Conservation (phyloP, 1,139 yeast species). For the Geotrichum cucujoidarum region DNA sequence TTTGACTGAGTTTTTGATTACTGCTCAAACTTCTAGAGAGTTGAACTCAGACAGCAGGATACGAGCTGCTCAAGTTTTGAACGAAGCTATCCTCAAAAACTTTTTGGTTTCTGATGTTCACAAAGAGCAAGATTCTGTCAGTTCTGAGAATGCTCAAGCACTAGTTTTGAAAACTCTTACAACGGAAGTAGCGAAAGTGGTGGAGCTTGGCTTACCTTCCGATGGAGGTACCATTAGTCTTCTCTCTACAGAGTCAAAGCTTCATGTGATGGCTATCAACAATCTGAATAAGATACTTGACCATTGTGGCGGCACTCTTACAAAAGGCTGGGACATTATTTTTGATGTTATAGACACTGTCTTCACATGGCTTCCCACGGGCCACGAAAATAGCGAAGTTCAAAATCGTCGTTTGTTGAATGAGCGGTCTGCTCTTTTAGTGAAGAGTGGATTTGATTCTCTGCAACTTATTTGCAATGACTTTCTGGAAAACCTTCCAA, state of each 20-base stretch:
- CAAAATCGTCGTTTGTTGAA: conserved; percentile 35
- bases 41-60: conserved; percentile 44
- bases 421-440: conserved; percentile 35
- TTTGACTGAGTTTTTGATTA: conserved; percentile 45
- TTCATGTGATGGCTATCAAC: conserved; percentile 56
- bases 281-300: conserved; percentile 68
- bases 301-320: conserved; percentile 60
- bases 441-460: conserved; percentile 69
- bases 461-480: conserved; percentile 80
- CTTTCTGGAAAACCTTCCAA: conserved; percentile 66
- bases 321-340: conserved; percentile 66
- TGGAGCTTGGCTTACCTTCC: conserved; percentile 21
- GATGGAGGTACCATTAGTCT: conserved; percentile 24
- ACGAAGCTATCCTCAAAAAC: conserved; percentile 42
- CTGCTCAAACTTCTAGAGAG: conserved; percentile 41
- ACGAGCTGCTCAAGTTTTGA: conserved; percentile 47
- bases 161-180: conserved; percentile 21
- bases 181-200: conserved; percentile 16
- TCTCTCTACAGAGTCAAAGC: conserved; percentile 41
- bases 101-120: conserved; percentile 26
- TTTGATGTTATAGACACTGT: conserved; percentile 66
- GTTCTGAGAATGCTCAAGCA: conserved; percentile 18
- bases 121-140: conserved; percentile 10
- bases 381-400: conserved; percentile 34
- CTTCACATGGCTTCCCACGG: conserved; percentile 41